Conservation (phyloP, 2,329 filamentous ascomycete species). For the Ceratocystis lukuohia region DNA sequence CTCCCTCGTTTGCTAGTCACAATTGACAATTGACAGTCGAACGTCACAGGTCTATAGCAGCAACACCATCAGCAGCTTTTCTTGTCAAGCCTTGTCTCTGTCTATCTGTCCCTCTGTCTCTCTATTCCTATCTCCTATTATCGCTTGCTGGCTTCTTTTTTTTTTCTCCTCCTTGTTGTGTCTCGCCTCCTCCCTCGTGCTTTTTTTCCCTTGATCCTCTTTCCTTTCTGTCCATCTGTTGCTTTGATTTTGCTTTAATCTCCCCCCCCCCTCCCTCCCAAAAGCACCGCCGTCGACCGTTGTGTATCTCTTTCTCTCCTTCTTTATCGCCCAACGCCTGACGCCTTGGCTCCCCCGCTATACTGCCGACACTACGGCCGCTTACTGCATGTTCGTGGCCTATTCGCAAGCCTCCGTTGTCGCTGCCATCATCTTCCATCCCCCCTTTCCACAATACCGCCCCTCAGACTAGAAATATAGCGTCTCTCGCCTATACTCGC, state of each 20-base stretch:
- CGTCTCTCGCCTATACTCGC: neutral
- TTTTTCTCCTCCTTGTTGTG: neutral
- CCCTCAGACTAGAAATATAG: neutral
- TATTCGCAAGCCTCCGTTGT: too few species aligned
- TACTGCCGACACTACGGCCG: too few species aligned
- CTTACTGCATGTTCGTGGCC: too few species aligned
- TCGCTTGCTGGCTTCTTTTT: conserved; percentile 4
- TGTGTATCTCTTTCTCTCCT: too few species aligned
- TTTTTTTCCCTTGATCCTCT: conserved; percentile 11
- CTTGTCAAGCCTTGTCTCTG: neutral
- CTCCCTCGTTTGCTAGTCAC: conserved; percentile 11
- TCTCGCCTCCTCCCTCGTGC: neutral
- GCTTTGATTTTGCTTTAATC: neutral
- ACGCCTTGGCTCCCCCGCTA: too few species aligned
- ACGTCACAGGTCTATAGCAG: too few species aligned
- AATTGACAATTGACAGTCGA: too few species aligned
- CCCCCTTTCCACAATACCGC: neutral
- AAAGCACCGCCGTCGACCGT: too few species aligned
- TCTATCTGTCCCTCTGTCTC: neutral
- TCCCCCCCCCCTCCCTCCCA: neutral
- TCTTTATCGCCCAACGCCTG: too few species aligned
- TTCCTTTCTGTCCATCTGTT: neutral
- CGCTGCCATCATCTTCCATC: neutral
- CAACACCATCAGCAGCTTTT: neutral
- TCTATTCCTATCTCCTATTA: neutral